Conservation (phyloP, 2,329 filamentous ascomycete genomes). For the Ophiostoma sp. region DNA sequence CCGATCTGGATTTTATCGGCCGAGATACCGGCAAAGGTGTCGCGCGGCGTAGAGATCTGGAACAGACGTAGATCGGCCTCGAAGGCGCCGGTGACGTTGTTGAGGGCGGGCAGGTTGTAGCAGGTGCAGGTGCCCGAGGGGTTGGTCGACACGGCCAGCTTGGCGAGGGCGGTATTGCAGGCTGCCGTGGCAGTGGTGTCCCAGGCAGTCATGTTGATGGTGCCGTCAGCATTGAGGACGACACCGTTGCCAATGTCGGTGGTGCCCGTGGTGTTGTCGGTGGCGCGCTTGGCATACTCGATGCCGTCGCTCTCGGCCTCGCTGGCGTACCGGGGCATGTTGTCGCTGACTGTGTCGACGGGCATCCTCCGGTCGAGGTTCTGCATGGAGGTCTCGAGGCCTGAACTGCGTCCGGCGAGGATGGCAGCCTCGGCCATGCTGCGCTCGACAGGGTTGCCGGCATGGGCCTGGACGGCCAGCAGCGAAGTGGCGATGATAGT, state of each 20-base stretch:
- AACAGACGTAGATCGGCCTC: conserved; percentile 8
- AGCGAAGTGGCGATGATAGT: conserved; percentile 35
- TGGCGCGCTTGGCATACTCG: conserved; percentile 22
- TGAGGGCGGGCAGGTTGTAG: conserved; percentile 21
- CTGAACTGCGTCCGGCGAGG: conserved; percentile 25
- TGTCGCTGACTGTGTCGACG: conserved; percentile 28
- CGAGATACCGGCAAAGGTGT: conserved; percentile 48
- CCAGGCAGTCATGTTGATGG: conserved; percentile 54
- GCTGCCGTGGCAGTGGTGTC: conserved; percentile 50
- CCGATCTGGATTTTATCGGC: conserved; percentile 51
- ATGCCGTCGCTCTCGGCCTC: conserved; percentile 10
- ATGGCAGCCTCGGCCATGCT: conserved; percentile 26
- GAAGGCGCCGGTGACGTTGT: conserved; percentile 10
- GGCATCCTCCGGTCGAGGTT: conserved; percentile 30
- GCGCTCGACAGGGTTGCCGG: conserved; percentile 31
- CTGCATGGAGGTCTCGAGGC: conserved; percentile 22
- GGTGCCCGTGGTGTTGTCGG: conserved; percentile 14
- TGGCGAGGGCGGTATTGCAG: conserved; percentile 53
- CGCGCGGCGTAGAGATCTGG: conserved; percentile 55
- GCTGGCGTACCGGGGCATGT: conserved; percentile 2
- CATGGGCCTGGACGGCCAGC: conserved; percentile 36
- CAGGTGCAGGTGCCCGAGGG: conserved; percentile 61
- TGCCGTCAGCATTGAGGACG: conserved; percentile 39
- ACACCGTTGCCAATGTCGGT: conserved; percentile 29
- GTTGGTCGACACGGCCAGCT: conserved; percentile 57